Evolutionary conservation across 73 alveolate species (phyloP).

Genomic region (Uronychia setigera): DNA sequence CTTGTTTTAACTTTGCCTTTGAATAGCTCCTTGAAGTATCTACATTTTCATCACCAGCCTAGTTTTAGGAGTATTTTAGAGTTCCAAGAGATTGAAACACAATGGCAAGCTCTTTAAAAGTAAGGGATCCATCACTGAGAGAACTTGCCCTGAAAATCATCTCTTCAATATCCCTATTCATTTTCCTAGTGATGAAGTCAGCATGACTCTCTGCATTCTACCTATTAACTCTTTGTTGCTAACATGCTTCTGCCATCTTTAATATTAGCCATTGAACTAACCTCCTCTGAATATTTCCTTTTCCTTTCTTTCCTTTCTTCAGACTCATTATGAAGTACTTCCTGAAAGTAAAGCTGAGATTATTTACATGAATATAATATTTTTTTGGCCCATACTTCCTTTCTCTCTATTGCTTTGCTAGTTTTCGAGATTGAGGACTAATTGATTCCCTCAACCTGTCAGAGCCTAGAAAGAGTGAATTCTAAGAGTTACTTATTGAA

Average conservation of each 20-base stretch:
- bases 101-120: background rate
- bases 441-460: background rate
- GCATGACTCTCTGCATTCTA: too few species aligned
- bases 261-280: too few species aligned
- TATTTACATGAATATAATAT: background rate
- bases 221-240: background rate
- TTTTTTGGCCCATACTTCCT: background rate
- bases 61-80: background rate
- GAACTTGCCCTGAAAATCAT: background rate
- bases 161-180: background rate
- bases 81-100: background rate
- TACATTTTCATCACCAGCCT: too few species aligned
- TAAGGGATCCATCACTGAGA: background rate
- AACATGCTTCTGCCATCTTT: background rate
- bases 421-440: background rate
- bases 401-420: background rate
- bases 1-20: too few species aligned
- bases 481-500: background rate
- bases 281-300: too few species aligned
- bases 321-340: background rate
- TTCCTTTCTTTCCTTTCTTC: background rate
- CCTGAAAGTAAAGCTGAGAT: background rate
- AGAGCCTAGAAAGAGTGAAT: too few species aligned
- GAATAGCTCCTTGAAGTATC: too few species aligned
- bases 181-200: background rate